Conservation (phyloP, 2,329 filamentous ascomycete genomes). For the Verticillium nonalfalfae region DNA sequence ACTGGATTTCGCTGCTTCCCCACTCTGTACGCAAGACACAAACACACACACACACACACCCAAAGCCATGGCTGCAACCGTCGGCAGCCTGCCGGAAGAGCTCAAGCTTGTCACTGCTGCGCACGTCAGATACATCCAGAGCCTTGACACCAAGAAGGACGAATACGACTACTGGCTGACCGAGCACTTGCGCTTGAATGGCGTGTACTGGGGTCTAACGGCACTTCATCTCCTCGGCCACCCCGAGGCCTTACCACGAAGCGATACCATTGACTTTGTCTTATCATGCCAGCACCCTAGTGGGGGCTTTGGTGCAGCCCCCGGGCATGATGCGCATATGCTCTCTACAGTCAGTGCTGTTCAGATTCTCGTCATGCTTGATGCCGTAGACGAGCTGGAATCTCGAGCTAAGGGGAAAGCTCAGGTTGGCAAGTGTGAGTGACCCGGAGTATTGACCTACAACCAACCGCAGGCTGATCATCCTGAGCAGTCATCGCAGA, state of each 20-base stretch:
- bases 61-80: slow-evolving; percentile 22
- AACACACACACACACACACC: no score
- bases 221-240: slow-evolving; percentile 78
- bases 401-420: slow-evolving; percentile 60
- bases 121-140: slow-evolving; percentile 90
- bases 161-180: slow-evolving; percentile 98
- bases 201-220: slow-evolving; percentile 93
- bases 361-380: slow-evolving; percentile 82
- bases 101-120: slow-evolving; percentile 42
- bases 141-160: slow-evolving; percentile 84
- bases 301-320: slow-evolving; percentile 90
- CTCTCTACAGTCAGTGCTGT: slow-evolving; percentile 93
- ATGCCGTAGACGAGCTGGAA: slow-evolving; percentile 81
- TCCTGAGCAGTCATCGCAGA: slow-evolving; percentile 60
- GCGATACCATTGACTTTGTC: slow-evolving; percentile 85
- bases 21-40: no score
- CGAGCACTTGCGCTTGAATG: slow-evolving; percentile 90
- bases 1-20: background rate
- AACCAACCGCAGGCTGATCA: slow-evolving; percentile 5
- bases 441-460: background rate
- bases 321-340: slow-evolving; percentile 92
- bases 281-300: slow-evolving; percentile 84
- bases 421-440: slow-evolving; percentile 74
- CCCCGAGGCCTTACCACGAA: slow-evolving; percentile 73
- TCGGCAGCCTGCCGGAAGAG: slow-evolving; percentile 30